Evolutionary conservation across 495 filamentous ascomycete genomes (phyloP).

Genomic region (Hapsidospora chrysogenum): DNA sequence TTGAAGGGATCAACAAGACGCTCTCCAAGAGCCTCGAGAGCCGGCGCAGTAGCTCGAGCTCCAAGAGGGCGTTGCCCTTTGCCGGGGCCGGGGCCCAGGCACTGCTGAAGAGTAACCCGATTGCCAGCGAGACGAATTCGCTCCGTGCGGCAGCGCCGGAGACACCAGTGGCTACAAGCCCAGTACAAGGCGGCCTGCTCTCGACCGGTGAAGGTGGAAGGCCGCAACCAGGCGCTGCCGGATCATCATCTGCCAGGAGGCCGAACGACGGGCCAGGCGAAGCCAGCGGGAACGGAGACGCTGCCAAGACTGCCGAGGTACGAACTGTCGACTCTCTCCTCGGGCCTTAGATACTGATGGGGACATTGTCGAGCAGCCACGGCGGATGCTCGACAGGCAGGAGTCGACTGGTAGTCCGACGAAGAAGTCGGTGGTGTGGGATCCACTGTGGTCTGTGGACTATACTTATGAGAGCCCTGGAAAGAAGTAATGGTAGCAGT

Average conservation of each 20-base stretch:
- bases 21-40: slow-evolving; percentile 79
- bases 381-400: slow-evolving; percentile 7
- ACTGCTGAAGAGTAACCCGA: slow-evolving; percentile 19
- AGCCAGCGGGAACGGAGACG: slow-evolving; percentile 2
- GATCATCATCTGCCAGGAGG: not conserved
- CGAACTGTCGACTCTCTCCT: slow-evolving; percentile 16
- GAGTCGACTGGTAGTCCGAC: slow-evolving; percentile 13
- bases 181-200: slow-evolving; percentile 9
- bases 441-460: slow-evolving; percentile 35
- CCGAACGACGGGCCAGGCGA: slow-evolving; percentile 1
- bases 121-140: slow-evolving; percentile 33
- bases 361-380: slow-evolving; percentile 3
- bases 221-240: slow-evolving; percentile 4
- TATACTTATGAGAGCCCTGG: slow-evolving; percentile 20
- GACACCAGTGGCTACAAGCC: slow-evolving; percentile 18
- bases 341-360: slow-evolving; percentile 7
- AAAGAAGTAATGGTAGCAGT: too few species aligned
- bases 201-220: not conserved
- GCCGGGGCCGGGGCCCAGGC: slow-evolving; percentile 19
- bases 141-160: slow-evolving; percentile 21
- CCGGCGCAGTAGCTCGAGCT: slow-evolving; percentile 69
- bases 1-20: slow-evolving; percentile 58
- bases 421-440: slow-evolving; percentile 33
- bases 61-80: slow-evolving; percentile 45
- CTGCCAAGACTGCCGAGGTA: slow-evolving; percentile 13